Conservation (phyloP, 352 stramenopile species). For the Phytophthora litchii region DNA sequence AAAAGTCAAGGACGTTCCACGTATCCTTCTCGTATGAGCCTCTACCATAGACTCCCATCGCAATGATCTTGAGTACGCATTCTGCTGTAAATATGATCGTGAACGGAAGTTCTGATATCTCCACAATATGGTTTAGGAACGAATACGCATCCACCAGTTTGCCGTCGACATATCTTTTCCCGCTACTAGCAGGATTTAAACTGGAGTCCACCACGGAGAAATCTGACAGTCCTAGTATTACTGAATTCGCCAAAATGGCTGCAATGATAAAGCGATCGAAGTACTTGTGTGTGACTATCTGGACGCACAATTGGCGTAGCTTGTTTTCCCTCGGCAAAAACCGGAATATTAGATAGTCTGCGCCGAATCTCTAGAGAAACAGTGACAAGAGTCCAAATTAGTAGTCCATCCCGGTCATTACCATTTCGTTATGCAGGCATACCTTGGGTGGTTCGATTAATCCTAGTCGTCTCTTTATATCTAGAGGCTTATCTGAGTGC, state of each 20-base stretch:
- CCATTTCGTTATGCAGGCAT: not conserved
- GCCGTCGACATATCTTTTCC: slow-evolving; percentile 44
- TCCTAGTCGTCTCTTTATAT: slow-evolving; percentile 26
- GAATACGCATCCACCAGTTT: slow-evolving; percentile 50
- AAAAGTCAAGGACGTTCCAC: slow-evolving; percentile 94
- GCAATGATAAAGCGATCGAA: slow-evolving; percentile 89
- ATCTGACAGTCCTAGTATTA: slow-evolving; percentile 86
- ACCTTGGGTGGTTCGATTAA: slow-evolving; percentile 26
- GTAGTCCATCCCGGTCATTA: not conserved
- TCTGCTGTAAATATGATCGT: slow-evolving; percentile 90
- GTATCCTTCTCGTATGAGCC: slow-evolving; percentile 83
- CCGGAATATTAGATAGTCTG: slow-evolving; percentile 50
- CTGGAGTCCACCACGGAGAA: slow-evolving; percentile 72
- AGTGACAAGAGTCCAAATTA: not conserved
- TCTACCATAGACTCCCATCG: slow-evolving; percentile 72
- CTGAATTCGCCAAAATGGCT: slow-evolving; percentile 88
- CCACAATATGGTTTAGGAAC: slow-evolving; percentile 59
- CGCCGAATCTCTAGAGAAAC: slow-evolving; percentile 43
- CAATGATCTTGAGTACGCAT: slow-evolving; percentile 91
- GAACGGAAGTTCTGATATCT: slow-evolving; percentile 84
- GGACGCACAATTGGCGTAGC: slow-evolving; percentile 59
- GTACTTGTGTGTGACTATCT: slow-evolving; percentile 52
- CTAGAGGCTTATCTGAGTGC: slow-evolving; percentile 13
- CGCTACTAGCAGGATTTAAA: slow-evolving; percentile 66
- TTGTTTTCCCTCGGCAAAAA: slow-evolving; percentile 51